Percentiles rank a stretch among this genome's conserved stretches.
Evolutionary conservation across 2,329 filamentous ascomycete species (phyloP).

Genomic region (Hymenoscyphus infarciens): DNA sequence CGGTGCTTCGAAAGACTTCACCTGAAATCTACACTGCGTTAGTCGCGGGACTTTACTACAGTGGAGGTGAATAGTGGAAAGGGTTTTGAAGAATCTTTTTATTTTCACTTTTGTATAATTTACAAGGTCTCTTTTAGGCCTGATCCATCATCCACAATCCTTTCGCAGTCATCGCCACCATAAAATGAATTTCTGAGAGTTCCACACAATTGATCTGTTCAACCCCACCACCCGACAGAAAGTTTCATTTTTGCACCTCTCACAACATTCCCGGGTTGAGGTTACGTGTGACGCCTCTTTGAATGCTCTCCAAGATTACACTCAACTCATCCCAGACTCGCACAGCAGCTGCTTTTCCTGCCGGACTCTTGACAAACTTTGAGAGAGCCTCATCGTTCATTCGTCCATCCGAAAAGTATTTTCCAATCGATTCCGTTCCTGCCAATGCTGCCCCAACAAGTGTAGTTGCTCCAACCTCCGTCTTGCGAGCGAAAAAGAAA

Average conservation of each 20-base stretch:
- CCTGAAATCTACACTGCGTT: no score
- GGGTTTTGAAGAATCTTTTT: not conserved
- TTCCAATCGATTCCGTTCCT: conserved; percentile 44
- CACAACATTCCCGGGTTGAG: not conserved
- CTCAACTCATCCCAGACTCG: conserved; percentile 44
- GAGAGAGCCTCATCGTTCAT: conserved; percentile 32
- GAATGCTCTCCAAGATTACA: conserved; percentile 40
- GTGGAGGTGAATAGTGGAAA: not conserved
- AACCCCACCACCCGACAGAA: not conserved
- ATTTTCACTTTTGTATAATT: not conserved
- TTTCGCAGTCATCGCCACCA: not conserved
- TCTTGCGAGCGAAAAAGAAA: conserved; percentile 39
- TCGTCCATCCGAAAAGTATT: conserved; percentile 42
- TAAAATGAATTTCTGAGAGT: not conserved
- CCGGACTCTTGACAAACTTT: conserved; percentile 39
- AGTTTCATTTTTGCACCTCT: not conserved
- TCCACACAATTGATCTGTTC: not conserved
- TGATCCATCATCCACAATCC: not conserved
- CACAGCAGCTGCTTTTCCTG: conserved; percentile 38
- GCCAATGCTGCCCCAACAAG: conserved; percentile 39
- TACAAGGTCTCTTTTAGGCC: not conserved
- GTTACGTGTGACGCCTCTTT: conserved; percentile 34
- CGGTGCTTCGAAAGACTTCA: no score
- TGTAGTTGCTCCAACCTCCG: conserved; percentile 46
- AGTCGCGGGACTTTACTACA: no score